Evolutionary conservation across 345 rosid species (phyloP), one percentile per base, ranked within the genome.

Genomic region (Hibiscus trionum): DNA sequence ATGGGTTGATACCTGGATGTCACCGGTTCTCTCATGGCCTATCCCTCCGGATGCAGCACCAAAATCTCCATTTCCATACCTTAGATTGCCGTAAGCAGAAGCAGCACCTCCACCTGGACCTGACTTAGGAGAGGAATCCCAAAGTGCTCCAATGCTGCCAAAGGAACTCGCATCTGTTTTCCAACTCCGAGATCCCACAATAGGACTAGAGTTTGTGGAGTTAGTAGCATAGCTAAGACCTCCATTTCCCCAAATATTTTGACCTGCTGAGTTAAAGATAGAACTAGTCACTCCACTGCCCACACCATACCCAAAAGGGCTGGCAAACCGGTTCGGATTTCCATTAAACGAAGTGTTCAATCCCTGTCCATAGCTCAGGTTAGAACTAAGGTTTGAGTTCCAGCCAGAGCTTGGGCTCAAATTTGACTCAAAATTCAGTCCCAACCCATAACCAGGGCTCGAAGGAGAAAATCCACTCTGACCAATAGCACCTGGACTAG

Each of bases 181-280:
- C 73, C 87, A 93, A 73, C 63, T 75, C 74, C 86, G 85, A 63
- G 79, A 65, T 63, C 77, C 83, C 72, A 80, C 64, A 58, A 78
- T 29, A 27, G 76, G 42, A 72, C 73, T 73, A 24, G 88, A 79
- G 61, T 80, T 86, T 37, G 82, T 77, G 29, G 88, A 71, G 86
- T 79, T 82, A 19, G 85, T 66, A 61, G 84, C 73, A 76, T 87
- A 82, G 72, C 79, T 72, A 49, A 80, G 75, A 76, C 72, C 66
- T 26, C 78, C 84, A 77, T 81, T 83, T 46, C 89, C 91, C 98
- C 98, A 94, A 72, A 88, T 66, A 75, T 80, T 86, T 64, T 82
- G 80, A 52, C 84, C 65, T 5, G 86, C 75, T 65, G 85, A 80
- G 69, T 82, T 84, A 61, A 93, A 78, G 52, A 84, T 27, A 49